phyloP scores from a whole-genome alignment of 1,284 basidiomycete species.

The Cryptococcus neoformans region DNA sequence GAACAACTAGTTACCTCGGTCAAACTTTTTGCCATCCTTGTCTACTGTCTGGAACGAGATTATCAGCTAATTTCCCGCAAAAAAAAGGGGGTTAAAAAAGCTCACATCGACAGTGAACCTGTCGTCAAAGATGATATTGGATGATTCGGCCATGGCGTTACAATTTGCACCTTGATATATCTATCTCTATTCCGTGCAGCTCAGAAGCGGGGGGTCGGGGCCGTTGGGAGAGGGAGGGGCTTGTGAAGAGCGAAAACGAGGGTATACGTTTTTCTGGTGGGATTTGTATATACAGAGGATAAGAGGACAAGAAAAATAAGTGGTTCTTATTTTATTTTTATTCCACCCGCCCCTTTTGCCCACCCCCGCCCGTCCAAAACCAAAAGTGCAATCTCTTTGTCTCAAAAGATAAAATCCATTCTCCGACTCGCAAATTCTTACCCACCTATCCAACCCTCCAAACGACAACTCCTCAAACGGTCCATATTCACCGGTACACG shows the following conservation, averaged over 20 bases:
- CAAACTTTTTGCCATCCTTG: slow-evolving; percentile 94
- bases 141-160: slow-evolving; percentile 20
- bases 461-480: no score
- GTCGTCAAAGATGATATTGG: slow-evolving; percentile 70
- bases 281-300: no score
- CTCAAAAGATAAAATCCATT: not conserved
- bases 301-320: not conserved
- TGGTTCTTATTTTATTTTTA: not conserved
- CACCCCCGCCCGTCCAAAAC: not conserved
- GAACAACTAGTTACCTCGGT: slow-evolving; percentile 67
- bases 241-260: not conserved
- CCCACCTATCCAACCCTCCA: no score
- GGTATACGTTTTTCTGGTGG: no score
- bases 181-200: not conserved
- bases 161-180: not conserved
- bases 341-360: no score
- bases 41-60: slow-evolving; percentile 56
- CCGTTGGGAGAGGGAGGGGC: not conserved
- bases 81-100: not conserved
- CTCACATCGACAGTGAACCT: slow-evolving; percentile 74
- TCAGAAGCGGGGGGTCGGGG: not conserved
- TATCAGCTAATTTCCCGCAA: not conserved
- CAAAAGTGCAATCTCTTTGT: no score
- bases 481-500: no score
- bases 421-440: not conserved